phyloP scores from a whole-genome alignment of 2,329 filamentous ascomycete genomes.

The Chaetomium sp. region DNA sequence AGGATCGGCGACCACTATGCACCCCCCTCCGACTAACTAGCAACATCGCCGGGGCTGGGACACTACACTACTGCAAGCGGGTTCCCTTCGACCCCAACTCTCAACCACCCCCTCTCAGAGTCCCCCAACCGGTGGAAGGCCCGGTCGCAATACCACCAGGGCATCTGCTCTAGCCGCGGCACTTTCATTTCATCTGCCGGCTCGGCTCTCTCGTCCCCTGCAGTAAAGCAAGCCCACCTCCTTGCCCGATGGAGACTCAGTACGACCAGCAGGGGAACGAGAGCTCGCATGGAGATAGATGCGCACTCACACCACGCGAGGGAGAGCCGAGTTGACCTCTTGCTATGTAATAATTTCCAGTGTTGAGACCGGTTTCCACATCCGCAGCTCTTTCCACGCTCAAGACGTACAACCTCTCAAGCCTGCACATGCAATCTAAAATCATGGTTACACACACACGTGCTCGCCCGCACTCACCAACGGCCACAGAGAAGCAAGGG shows the following conservation, averaged over 20 bases:
- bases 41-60: no score
- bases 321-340: no score
- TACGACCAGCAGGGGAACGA: no score
- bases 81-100: not conserved
- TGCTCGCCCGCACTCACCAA: no score
- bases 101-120: not conserved
- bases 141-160: constrained; percentile 1
- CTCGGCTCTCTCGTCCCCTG: not conserved
- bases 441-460: no score
- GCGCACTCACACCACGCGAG: no score
- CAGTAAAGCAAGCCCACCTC: not conserved
- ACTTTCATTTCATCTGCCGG: not conserved
- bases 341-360: no score
- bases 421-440: no score
- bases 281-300: no score
- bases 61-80: no score
- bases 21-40: no score
- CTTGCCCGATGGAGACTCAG: not conserved
- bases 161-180: not conserved
- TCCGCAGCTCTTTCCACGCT: not conserved
- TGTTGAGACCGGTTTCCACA: no score
- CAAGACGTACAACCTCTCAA: not conserved
- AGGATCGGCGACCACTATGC: constrained; percentile 6
- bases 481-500: not conserved
- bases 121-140: not conserved